Evolutionary conservation across 164 flowering plant species (phyloP), one percentile per base, ranked within the genome.

Genomic region (Aristolochia contorta): DNA sequence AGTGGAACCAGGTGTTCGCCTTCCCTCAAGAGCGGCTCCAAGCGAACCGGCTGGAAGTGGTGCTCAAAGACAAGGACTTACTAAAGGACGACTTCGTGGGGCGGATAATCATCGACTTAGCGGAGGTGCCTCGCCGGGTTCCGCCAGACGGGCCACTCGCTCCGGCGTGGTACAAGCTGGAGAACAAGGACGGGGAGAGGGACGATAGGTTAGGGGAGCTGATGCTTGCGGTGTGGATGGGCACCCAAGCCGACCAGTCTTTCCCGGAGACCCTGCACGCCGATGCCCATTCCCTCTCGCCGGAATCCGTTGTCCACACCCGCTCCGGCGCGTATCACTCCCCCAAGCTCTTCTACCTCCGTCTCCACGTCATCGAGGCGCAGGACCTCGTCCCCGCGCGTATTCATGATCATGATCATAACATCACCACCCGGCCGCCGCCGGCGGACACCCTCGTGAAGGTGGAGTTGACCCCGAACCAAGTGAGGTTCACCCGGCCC

Each of bases 61-160:
- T 63, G 6, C 81, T 89, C 37, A 89, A 84, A 62, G 94, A 89
- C 58, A 82, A 78, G 77, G 94, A 89, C 66, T 1, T 84, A 14
- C 76, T 62, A 14, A 84, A 82, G 69, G 97, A 89, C 69, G 97
- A 87, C 61, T 81, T 78, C 32, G 89, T 87, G 16, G 97, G 97
- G 5, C 74, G 69, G 56, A 75, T 81, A 3, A 0, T 18, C 6
- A 76, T 91, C 54, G 93, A 91, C 46, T 61, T 88, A 1, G 0
- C 69, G 0, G 97, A 88, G 53, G 75, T 88, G 0, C 97, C 96
- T 4, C 54, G 70, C 12, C 74, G 97, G n/a, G 86, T 91, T 1
- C 94, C 96, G 2, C 97, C 97, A 0, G 96, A 88, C 33, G 83
- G 91, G 63, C 96, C 97, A 1, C 60, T 91, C 72, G 97, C 97